phyloP scores from a whole-genome alignment of 176 grass and related monocot genomes.

The Typha latifolia region DNA sequence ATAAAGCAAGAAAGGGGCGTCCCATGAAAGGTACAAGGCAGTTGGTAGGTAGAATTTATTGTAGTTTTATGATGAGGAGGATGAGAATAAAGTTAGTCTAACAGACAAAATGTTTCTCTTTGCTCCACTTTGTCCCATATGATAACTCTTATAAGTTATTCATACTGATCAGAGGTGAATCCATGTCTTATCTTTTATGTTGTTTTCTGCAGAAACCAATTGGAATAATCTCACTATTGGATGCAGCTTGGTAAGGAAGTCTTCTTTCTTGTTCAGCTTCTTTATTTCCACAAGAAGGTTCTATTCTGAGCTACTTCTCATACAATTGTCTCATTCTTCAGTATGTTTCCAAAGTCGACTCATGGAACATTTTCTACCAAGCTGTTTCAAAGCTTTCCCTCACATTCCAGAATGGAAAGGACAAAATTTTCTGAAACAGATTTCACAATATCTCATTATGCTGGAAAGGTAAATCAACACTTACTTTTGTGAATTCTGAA shows the following conservation, averaged over 20 bases:
- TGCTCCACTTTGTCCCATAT: too few relatives aligned
- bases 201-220: conserved; percentile 72
- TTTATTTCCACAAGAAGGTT: conserved; percentile 13
- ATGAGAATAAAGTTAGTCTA: too few relatives aligned
- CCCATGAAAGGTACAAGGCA: too few relatives aligned
- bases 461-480: conserved; percentile 60
- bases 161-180: not conserved
- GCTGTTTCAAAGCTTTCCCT: conserved; percentile 77
- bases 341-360: conserved; percentile 98
- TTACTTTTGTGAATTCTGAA: conserved; percentile 4
- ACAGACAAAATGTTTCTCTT: too few relatives aligned
- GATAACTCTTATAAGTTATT: too few relatives aligned
- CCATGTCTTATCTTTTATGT: not conserved
- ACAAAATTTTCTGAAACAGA: conserved; percentile 97
- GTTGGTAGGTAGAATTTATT: too few relatives aligned
- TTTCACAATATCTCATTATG: conserved; percentile 93
- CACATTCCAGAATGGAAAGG: conserved; percentile 81
- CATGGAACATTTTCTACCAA: conserved; percentile 84
- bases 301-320: conserved; percentile 4
- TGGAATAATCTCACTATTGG: conserved; percentile 90
- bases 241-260: conserved; percentile 91
- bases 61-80: too few relatives aligned
- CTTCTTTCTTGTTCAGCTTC: conserved; percentile 6
- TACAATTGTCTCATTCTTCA: conserved; percentile 28
- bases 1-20: too few relatives aligned